These are phyloP conservation scores for Fraxinus sp. DNA, from an alignment of 305 asterid species.

Conservation along the genomic window DNA sequence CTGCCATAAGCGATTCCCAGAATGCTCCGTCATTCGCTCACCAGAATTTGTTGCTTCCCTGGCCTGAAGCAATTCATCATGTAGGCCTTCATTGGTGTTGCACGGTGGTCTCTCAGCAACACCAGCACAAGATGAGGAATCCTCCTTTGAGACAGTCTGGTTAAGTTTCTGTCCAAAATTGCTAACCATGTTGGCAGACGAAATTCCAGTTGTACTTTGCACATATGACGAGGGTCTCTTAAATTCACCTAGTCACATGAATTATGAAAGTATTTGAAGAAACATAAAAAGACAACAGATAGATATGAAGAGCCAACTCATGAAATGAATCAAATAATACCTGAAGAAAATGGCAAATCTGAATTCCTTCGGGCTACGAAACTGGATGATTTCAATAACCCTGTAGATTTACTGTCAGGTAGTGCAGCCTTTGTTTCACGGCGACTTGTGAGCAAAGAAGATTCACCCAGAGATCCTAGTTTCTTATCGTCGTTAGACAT, in stretches of 20 bases:
- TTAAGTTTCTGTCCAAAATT: conserved; percentile 46
- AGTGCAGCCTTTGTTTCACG: conserved; percentile 48
- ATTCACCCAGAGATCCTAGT: conserved; percentile 42
- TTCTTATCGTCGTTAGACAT: conserved; percentile 53
- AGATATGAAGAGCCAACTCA: conserved; percentile 20
- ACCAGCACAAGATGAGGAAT: conserved; percentile 34
- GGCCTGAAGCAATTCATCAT: conserved; percentile 48
- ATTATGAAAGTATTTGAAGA: conserved; percentile 19
- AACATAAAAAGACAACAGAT: conserved; percentile 3
- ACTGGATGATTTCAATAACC: conserved; percentile 56
- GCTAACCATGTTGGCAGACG: conserved; percentile 39
- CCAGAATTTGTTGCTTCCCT: conserved; percentile 47
- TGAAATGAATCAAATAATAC: conserved; percentile 36
- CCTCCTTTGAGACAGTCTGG: conserved; percentile 48
- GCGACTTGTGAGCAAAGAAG: conserved; percentile 40
- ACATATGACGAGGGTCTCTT: conserved; percentile 52
- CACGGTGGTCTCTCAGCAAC: conserved; percentile 41
- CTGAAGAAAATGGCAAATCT: conserved; percentile 43
- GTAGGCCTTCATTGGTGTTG: conserved; percentile 46
- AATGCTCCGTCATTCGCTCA: conserved; percentile 54
- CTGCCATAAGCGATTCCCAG: conserved; percentile 55
- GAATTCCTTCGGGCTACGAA: conserved; percentile 50
- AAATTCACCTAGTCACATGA: conserved; percentile 53
- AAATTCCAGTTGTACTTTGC: conserved; percentile 35
- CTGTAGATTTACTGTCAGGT: conserved; percentile 46